Conservation (phyloP, 2,329 filamentous ascomycete genomes). For the Paraphoma sp. region DNA sequence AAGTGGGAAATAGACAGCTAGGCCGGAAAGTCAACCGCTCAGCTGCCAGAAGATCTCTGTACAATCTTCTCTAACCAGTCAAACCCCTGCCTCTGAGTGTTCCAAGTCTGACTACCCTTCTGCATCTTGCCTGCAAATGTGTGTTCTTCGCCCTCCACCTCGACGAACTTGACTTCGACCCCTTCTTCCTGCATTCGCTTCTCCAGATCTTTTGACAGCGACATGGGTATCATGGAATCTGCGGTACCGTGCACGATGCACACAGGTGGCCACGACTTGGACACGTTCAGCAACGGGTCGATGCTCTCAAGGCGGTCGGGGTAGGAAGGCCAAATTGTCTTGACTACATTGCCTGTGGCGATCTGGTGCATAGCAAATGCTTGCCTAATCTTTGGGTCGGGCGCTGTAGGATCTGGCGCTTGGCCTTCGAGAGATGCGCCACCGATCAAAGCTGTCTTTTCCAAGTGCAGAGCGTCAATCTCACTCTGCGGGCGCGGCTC, state of each 20-base stretch:
- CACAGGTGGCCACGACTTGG: conserved; percentile 11
- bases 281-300: conserved; percentile 15
- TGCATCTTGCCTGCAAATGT: conserved; percentile 24
- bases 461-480: conserved; percentile 2
- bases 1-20: background rate
- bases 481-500: background rate
- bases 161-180: conserved; percentile 7
- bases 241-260: conserved; percentile 22
- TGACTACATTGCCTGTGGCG: conserved; percentile 13
- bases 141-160: conserved; percentile 17
- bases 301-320: conserved; percentile 2
- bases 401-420: conserved; percentile 5
- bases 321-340: conserved; percentile 11
- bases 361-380: conserved; percentile 18
- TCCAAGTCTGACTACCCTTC: conserved; percentile 18
- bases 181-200: conserved; percentile 4
- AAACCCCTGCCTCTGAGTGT: conserved; percentile 12
- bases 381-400: conserved; percentile 10
- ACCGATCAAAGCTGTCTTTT: conserved; percentile 14
- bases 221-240: conserved; percentile 19
- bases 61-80: conserved; percentile 13
- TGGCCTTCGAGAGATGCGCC: conserved; percentile 25
- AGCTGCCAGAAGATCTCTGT: background rate
- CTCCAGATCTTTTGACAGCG: conserved; percentile 14
- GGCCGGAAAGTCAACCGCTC: background rate